Percentiles rank a stretch among this genome's conserved stretches.
phyloP scores from a whole-genome alignment of 1,284 basidiomycete genomes.

The Microbotryomycetes sp. region DNA sequence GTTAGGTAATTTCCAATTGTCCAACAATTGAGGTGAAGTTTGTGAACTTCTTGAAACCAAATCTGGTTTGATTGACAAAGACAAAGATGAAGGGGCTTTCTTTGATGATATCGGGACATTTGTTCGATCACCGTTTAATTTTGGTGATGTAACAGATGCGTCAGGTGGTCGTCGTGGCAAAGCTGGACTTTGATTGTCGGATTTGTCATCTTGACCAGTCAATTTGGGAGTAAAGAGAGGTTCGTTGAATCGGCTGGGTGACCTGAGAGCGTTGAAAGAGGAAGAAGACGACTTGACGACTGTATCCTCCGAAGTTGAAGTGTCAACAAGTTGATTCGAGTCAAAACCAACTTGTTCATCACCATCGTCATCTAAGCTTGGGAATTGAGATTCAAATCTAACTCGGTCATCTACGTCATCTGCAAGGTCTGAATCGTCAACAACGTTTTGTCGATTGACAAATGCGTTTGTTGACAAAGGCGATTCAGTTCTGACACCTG shows the following conservation, averaged over 20 bases:
- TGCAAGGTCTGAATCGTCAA: too few species aligned
- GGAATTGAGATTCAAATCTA: slow-evolving; percentile 24
- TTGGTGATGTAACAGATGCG: neutral
- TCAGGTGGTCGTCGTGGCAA: slow-evolving; percentile 1
- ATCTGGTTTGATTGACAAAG: slow-evolving; percentile 17
- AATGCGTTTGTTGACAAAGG: too few species aligned
- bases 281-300: neutral
- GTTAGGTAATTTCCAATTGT: slow-evolving; percentile 21
- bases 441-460: too few species aligned
- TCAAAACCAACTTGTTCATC: neutral
- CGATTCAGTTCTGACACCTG: too few species aligned
- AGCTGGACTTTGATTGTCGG: neutral
- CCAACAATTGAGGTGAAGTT: slow-evolving; percentile 33
- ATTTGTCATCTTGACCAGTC: neutral
- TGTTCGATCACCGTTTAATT: too few species aligned
- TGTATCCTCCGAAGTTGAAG: neutral
- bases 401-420: slow-evolving; percentile 6
- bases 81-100: slow-evolving; percentile 16
- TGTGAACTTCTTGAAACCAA: slow-evolving; percentile 33
- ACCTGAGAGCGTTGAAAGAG: neutral
- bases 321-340: too few species aligned
- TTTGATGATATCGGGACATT: too few species aligned
- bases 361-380: slow-evolving; percentile 6
- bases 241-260: too few species aligned
- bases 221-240: neutral